Evolutionary conservation across 306 rosid species (phyloP), one percentile per base, ranked within the genome.

Genomic region (Begonia masoniana): DNA sequence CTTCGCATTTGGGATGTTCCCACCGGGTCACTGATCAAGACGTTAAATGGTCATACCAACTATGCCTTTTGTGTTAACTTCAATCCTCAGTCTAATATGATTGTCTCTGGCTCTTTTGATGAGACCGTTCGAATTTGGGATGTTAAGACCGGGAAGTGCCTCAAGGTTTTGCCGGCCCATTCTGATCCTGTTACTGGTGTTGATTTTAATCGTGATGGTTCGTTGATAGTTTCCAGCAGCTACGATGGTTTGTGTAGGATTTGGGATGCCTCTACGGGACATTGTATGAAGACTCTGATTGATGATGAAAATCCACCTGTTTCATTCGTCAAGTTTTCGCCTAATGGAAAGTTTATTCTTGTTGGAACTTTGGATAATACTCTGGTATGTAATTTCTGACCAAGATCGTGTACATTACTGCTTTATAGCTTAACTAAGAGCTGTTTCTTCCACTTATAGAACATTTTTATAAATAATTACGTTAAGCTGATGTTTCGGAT

Each of bases 51-150:
- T 14, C 99, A 91, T 78, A 85, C 99, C 49, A 91, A 91, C 70
- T 83, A 75, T 51, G 88, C 77, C 7, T 91, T 91, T 72, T 91
- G 99, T 67, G 96, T 80, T 23, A 83, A 83, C 60, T 91, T 91
- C 62, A 91, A 87, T 43, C 99, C 99, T 1, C 99, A 86, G 62
- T 75, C 84, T 47, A 91, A 91, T 71, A 54, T 87, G 60, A 82
- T 91, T 54, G 96, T 91, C 23, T 91, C 96, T 5, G 97, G 97
- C 13, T 91, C 97, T 35, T 91, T 83, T 65, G 97, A 83, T 15
- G 97, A 91, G 80, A 91, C 96, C 13, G 96, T 91, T 36, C 83
- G 97, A 56, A 75, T 91, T 15, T 85, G 97, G 97, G 97, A 91
- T 13, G 94, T 91, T 1, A 77, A 85, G 76, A 67, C 84, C 10